Evolutionary conservation across 2,329 filamentous ascomycete species (phyloP), one percentile per base, ranked within the genome.

Genomic region (Erysiphe pulchra): DNA sequence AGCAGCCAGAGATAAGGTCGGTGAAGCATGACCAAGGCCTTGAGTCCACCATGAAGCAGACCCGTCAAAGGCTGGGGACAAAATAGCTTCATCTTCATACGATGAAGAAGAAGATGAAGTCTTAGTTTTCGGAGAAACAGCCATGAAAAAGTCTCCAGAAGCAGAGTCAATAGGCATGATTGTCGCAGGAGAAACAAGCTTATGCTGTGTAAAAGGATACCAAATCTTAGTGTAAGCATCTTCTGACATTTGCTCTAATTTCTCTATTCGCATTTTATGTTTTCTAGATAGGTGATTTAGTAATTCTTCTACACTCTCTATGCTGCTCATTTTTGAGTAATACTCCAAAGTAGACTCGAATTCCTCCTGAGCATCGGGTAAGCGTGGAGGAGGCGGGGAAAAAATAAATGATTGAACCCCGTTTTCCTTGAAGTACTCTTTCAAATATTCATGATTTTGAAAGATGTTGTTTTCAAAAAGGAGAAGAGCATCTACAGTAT

Each of bases 41-140:
- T 92, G 84, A 0, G 83, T 92, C 83, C 84, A 92, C 83, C 84
- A 92, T 0, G 81, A 87, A 1, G 82, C 82, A 0, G 82, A 90
- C 2, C 78, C 83, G 53, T 92, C 84, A 46, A 90, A 85, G 0
- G 79, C 77, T 1, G 80, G 69, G 41, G 67, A 68, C 0, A 83
- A 60, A 3, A 74, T 55, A 7, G 62, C 53, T 12, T 41, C 24
- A 14, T 16, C 6, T 5, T n/a, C 28, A 17, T 17, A 4, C 24
- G 10, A 37, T 14, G 9, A 11, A 13, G n/a, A 4, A 30, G 16
- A 2, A 13, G n/a, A 4, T 38, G 16, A 2, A 31, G 37, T 6
- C 13, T n/a, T 37, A n/a, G 11, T 14, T 20, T 16, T 46, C 10
- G 17, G 16, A 11, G 47, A 16, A 3, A 24, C 33, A 0, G 75